Base-by-base conservation (phyloP, 352 stramenopile species). In the Blastocystis sp. region DNA sequence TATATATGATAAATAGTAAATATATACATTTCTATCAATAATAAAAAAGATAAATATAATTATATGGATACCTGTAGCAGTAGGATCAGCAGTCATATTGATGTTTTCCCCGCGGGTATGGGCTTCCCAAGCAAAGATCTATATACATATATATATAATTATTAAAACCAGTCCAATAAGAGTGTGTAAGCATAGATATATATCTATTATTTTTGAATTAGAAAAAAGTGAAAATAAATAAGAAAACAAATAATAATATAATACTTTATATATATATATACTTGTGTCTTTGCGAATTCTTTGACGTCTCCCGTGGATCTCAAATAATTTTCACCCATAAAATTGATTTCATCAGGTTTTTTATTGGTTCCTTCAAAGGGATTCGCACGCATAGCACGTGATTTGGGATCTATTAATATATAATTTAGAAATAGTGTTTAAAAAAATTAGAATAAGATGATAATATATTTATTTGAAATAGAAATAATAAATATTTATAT, bases 351-450 rank as follows among this genome's bases (percentile, higher is more conserved):
- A n/a, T n/a, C n/a, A n/a, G n/a, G n/a, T 43, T 23, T 43, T 9
- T 9, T 4, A 4, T 4, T 43, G 9, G 27, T 9, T 4, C 16
- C 16, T 6, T 58, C 28, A 0, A 6, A n/a, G 2, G 86, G 90
- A 74, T 96, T 95, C 57, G 94, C 87, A 23, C 91, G 76, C 89
- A 98, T 98, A 1, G 82, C 91, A 25, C 91, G 76, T 33, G 82
- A 93, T 73, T 96, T 96, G 0, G 91, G 89, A 79, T 98, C 39
- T 46, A n/a, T 9, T 9, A 9, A 46, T 7, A 46, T 21, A 24
- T 1, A 18, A 18, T n/a, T n/a, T n/a, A n/a, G n/a, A n/a, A n/a
- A n/a, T n/a, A n/a, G n/a, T n/a, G n/a, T n/a, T n/a, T n/a, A n/a
- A n/a, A n/a, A n/a, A n/a, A n/a, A n/a, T n/a, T n/a, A n/a, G n/a